Conservation (phyloP, 2,329 filamentous ascomycete genomes). For the Fusarium virguliforme region DNA sequence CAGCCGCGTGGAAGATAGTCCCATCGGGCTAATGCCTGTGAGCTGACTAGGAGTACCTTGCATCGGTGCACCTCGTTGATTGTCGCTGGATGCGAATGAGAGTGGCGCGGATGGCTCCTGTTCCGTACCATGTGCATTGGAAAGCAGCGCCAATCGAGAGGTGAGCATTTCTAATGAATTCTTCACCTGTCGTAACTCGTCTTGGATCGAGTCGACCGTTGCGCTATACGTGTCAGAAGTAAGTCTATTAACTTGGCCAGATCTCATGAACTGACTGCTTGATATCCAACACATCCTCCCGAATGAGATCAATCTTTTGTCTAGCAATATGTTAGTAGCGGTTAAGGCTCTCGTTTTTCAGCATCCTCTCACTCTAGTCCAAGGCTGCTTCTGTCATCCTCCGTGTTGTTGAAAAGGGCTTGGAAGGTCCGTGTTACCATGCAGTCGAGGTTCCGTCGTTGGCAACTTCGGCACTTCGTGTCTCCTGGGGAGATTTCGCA, state of each 20-base stretch:
- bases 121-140: too few relatives aligned
- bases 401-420: constrained; percentile 25
- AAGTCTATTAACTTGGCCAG: too few relatives aligned
- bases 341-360: constrained; percentile 25
- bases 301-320: constrained; percentile 52
- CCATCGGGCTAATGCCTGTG: constrained; percentile 36
- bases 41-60: too few relatives aligned
- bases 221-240: not conserved
- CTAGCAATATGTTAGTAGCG: not conserved
- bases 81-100: too few relatives aligned
- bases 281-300: not conserved
- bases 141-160: too few relatives aligned
- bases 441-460: constrained; percentile 36
- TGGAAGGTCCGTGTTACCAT: not conserved
- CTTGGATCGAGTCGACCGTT: constrained; percentile 50
- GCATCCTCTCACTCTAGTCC: constrained; percentile 1
- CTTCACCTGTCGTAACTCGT: constrained; percentile 21
- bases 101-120: too few relatives aligned
- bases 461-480: constrained; percentile 34
- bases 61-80: too few relatives aligned
- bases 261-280: too few relatives aligned
- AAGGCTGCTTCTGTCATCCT: constrained; percentile 14
- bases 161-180: too few relatives aligned
- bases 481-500: constrained; percentile 37
- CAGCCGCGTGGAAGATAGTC: constrained; percentile 29